These are phyloP conservation scores for Gaultheria prostrata DNA, from an alignment of 148 eudicot species.

Conservation along the genomic window DNA sequence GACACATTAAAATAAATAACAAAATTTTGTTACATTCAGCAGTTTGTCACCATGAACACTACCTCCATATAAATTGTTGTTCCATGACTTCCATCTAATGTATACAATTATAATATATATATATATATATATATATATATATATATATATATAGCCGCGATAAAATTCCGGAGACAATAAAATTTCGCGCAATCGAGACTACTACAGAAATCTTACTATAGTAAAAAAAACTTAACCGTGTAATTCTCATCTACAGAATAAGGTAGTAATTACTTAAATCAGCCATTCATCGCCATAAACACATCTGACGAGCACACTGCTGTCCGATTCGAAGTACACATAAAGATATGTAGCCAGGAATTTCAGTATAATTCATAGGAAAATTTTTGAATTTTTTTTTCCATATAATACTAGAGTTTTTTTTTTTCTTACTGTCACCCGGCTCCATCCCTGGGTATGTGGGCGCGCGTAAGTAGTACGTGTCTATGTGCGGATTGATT, in stretches of 20 bases:
- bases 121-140: no score
- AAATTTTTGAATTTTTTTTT: no score
- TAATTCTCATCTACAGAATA: background rate
- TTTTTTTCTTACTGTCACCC: no score
- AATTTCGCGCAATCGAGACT: background rate
- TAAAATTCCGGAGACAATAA: background rate
- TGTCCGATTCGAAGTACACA: background rate
- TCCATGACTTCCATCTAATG: background rate
- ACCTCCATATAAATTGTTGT: background rate
- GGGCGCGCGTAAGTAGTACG: background rate
- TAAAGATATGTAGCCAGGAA: no score
- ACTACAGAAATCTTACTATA: background rate
- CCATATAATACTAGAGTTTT: no score
- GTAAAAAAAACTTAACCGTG: background rate
- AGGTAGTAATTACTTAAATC: background rate
- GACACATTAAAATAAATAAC: no score
- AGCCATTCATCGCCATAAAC: background rate
- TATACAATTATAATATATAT: background rate
- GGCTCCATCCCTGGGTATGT: no score
- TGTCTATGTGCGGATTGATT: background rate
- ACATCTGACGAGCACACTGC: background rate
- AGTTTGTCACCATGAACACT: background rate
- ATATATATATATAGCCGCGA: background rate
- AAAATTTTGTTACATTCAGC: background rate
- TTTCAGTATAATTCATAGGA: no score